These are phyloP conservation scores for Quercus gilva DNA, from an alignment of 306 rosid genomes.

Conservation along the genomic window DNA sequence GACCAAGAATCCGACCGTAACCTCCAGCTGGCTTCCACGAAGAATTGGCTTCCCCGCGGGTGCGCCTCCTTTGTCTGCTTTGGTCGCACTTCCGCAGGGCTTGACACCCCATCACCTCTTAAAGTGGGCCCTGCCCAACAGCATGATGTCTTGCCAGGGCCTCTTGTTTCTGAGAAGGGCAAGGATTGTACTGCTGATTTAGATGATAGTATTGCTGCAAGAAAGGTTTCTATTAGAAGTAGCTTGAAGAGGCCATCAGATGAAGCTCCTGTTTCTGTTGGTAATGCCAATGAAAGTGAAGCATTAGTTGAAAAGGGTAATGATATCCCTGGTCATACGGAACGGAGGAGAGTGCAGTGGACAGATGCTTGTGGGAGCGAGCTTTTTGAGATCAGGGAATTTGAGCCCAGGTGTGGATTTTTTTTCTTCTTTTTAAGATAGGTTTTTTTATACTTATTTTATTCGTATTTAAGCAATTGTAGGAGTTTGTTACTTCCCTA, in stretches of 20 bases:
- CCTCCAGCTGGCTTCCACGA: slow-evolving; percentile 96
- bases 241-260: slow-evolving; percentile 65
- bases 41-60: slow-evolving; percentile 74
- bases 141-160: slow-evolving; percentile 59
- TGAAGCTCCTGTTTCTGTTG: slow-evolving; percentile 36
- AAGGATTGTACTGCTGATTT: slow-evolving; percentile 43
- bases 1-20: slow-evolving; percentile 83
- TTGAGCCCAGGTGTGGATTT: slow-evolving; percentile 83
- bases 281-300: slow-evolving; percentile 43
- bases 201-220: slow-evolving; percentile 36
- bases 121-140: slow-evolving; percentile 87
- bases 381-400: slow-evolving; percentile 79
- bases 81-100: slow-evolving; percentile 87
- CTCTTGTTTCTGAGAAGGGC: slow-evolving; percentile 48
- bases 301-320: slow-evolving; percentile 36
- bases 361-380: slow-evolving; percentile 86
- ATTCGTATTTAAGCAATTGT: neutral
- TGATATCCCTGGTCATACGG: slow-evolving; percentile 43
- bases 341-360: slow-evolving; percentile 91
- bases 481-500: neutral
- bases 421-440: neutral
- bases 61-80: slow-evolving; percentile 95
- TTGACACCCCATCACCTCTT: slow-evolving; percentile 72
- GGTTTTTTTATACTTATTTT: neutral
- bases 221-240: slow-evolving; percentile 67